Evolutionary conservation across 108 stramenopile species (phyloP).

Genomic region (Discostella pseudostelligera): DNA sequence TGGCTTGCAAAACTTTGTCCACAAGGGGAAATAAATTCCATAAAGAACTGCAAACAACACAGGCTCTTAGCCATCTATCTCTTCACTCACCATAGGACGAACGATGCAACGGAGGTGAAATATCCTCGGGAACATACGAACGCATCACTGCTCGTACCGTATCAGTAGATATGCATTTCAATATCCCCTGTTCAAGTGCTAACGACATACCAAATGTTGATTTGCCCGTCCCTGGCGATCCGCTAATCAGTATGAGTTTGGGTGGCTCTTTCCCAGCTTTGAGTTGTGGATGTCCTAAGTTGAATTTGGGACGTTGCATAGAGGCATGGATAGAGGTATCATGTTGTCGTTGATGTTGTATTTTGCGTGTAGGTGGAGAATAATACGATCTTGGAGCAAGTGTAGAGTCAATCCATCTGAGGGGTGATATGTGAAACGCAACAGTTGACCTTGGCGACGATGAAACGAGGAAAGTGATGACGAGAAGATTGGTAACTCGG

Average conservation of each 20-base stretch:
- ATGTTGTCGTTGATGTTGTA: neutral
- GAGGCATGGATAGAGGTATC: constrained; percentile 12
- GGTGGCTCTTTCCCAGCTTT: constrained; percentile 37
- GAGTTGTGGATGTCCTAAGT: constrained; percentile 7
- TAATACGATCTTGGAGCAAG: too few relatives aligned
- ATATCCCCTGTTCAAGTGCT: constrained; percentile 63
- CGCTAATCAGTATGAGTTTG: constrained; percentile 55
- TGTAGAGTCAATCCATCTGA: too few relatives aligned
- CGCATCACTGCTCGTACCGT: constrained; percentile 64
- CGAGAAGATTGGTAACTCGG: constrained; percentile 1
- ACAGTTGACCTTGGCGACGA: neutral
- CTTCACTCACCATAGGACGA: constrained; percentile 53
- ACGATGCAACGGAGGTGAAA: constrained; percentile 65
- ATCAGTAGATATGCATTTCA: constrained; percentile 68
- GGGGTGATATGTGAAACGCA: too few relatives aligned
- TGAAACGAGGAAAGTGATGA: neutral
- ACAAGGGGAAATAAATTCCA: too few relatives aligned
- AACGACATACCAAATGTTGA: constrained; percentile 65
- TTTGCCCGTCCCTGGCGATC: constrained; percentile 57
- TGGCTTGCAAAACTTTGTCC: too few relatives aligned
- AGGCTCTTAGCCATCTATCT: too few relatives aligned
- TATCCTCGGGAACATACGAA: constrained; percentile 46
- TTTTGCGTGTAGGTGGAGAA: too few relatives aligned
- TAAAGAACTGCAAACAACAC: too few relatives aligned
- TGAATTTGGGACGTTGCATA: constrained; percentile 33